These are phyloP conservation scores for Boletales sp. DNA, from an alignment of 768 basidiomycete species.

Conservation along the genomic window DNA sequence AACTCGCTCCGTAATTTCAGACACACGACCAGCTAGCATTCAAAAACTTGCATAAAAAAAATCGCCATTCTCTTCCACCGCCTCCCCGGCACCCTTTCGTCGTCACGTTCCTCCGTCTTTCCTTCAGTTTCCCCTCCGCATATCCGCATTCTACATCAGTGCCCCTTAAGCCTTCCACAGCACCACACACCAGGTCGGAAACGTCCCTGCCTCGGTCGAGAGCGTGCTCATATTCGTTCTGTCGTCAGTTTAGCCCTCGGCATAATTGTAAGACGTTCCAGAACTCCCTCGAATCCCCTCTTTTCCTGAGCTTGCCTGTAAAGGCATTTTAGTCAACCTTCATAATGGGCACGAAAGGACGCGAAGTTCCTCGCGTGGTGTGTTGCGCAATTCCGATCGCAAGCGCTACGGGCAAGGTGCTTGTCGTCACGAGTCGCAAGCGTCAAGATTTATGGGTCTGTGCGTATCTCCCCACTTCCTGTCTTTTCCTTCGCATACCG, in stretches of 20 bases:
- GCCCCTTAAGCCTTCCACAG: conserved; percentile 12
- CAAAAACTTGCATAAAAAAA: conserved; percentile 15
- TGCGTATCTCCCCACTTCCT: conserved; percentile 47
- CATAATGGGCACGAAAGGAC: conserved; percentile 63
- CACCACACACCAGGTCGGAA: conserved; percentile 9
- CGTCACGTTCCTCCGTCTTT: conserved; percentile 10
- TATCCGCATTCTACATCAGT: conserved; percentile 1
- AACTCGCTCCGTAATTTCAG: conserved; percentile 32
- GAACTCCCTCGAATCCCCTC: not conserved
- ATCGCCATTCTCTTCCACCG: conserved; percentile 7
- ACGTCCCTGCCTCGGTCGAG: not conserved
- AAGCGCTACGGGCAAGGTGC: conserved; percentile 68
- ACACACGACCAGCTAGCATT: conserved; percentile 33
- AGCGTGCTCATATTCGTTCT: conserved; percentile 8
- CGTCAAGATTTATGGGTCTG: conserved; percentile 81
- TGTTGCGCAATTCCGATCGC: conserved; percentile 88
- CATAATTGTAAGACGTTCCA: conserved; percentile 3
- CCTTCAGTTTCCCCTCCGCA: not conserved
- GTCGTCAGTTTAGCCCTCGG: not conserved
- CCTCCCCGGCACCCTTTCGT: conserved; percentile 5
- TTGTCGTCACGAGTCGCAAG: conserved; percentile 83
- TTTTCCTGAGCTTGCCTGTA: not conserved
- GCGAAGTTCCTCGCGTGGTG: conserved; percentile 77
- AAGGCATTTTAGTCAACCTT: conserved; percentile 1
- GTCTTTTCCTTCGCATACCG: not conserved